Evolutionary conservation across 768 basidiomycete genomes (phyloP).

Genomic region (Phylloporus rhodoxanthus): DNA sequence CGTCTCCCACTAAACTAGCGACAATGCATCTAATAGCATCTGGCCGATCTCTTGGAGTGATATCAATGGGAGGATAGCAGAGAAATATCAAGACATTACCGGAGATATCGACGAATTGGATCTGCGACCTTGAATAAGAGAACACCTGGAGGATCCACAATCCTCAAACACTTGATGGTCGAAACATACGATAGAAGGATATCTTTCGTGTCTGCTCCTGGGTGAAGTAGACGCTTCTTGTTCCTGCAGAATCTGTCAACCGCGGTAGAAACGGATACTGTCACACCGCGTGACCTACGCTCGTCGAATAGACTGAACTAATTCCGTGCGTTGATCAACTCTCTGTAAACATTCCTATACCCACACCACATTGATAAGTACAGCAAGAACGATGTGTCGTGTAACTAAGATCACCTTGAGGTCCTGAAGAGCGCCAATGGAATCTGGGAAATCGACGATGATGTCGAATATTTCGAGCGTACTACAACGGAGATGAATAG

Average conservation of each 20-base stretch:
- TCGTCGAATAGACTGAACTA: conserved; percentile 74
- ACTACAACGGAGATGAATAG: conserved; percentile 27
- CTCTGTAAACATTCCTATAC: conserved; percentile 69
- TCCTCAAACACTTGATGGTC: conserved; percentile 84
- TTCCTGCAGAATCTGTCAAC: conserved; percentile 46
- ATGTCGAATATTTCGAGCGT: conserved; percentile 91
- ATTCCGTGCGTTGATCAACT: conserved; percentile 70
- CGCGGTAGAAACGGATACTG: not conserved
- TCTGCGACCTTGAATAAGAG: conserved; percentile 90
- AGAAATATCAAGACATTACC: conserved; percentile 39
- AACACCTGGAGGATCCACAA: conserved; percentile 90
- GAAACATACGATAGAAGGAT: conserved; percentile 88
- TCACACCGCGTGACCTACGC: conserved; percentile 42
- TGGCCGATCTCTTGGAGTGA: conserved; percentile 57
- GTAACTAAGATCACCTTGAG: conserved; percentile 49
- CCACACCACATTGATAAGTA: not conserved
- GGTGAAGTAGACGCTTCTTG: conserved; percentile 83
- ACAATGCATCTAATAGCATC: conserved; percentile 96
- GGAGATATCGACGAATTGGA: conserved; percentile 83
- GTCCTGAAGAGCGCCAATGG: conserved; percentile 77
- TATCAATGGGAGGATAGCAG: not conserved
- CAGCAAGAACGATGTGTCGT: not conserved
- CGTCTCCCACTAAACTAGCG: conserved; percentile 81
- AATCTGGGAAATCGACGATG: conserved; percentile 91
- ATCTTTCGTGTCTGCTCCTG: conserved; percentile 90